Evolutionary conservation across 441 rosid species (phyloP).

Genomic region (Aleurites moluccanus): DNA sequence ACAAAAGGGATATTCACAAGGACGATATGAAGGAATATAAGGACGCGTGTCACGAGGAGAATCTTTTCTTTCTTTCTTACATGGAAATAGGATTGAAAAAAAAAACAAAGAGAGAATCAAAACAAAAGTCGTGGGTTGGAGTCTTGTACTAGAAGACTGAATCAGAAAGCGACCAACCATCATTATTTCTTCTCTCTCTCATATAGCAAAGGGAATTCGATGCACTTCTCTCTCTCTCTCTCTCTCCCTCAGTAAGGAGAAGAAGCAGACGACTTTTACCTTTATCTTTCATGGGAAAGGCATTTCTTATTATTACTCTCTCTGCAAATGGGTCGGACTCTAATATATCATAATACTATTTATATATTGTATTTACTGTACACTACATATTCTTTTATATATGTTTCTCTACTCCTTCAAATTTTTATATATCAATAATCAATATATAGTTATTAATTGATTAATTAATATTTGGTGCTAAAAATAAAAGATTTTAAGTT

Average conservation of each 20-base stretch:
- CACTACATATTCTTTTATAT: too few species aligned
- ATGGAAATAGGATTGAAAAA: neutral
- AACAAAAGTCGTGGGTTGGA: constrained; percentile 53
- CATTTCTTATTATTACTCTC: constrained; percentile 11
- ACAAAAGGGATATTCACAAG: constrained; percentile 73
- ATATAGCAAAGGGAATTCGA: constrained; percentile 43
- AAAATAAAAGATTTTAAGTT: too few species aligned
- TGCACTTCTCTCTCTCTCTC: constrained; percentile 33
- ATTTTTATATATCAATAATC: too few species aligned
- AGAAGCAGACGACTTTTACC: constrained; percentile 15
- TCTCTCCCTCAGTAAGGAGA: neutral
- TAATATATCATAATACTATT: too few species aligned
- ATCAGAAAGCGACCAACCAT: constrained; percentile 57
- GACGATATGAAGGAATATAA: constrained; percentile 40
- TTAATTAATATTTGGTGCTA: too few species aligned
- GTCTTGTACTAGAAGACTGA: constrained; percentile 52
- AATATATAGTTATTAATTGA: too few species aligned
- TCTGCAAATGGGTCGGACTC: neutral
- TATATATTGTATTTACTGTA: neutral
- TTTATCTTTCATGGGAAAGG: constrained; percentile 40
- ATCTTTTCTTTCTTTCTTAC: constrained; percentile 25
- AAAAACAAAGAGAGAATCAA: constrained; percentile 31
- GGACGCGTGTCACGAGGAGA: constrained; percentile 54
- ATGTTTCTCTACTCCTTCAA: too few species aligned
- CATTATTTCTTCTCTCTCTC: constrained; percentile 14